Percentiles rank a stretch among this genome's conserved stretches.
Conservation (phyloP, 1,139 yeast genomes). For the Arxiozyma heterogenica region DNA sequence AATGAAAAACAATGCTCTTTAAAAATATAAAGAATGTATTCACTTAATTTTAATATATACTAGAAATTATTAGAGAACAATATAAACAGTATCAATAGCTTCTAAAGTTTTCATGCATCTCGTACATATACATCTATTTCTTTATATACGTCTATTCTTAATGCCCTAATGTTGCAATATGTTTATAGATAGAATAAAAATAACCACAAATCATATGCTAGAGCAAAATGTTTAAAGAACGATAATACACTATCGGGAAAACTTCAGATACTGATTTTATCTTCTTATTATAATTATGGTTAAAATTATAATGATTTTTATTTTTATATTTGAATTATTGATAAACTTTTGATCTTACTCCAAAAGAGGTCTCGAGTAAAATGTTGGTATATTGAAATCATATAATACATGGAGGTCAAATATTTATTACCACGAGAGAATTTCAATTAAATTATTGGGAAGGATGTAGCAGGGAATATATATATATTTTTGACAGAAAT, state of each 20-base stretch:
- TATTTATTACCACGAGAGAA: not conserved
- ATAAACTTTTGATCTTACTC: not conserved
- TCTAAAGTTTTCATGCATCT: not conserved
- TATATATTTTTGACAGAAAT: not conserved
- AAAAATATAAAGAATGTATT: constrained; percentile 1
- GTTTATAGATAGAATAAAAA: no score
- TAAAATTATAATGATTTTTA: no score
- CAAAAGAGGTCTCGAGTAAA: not conserved
- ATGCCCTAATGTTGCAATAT: not conserved
- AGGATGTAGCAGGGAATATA: not conserved
- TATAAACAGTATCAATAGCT: not conserved
- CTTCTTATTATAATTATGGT: no score
- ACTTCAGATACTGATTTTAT: not conserved
- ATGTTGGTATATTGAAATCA: no score
- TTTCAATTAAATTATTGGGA: not conserved
- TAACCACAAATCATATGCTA: not conserved
- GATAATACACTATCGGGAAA: not conserved
- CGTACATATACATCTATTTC: not conserved
- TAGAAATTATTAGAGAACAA: not conserved
- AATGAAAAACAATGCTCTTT: not conserved
- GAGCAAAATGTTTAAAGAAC: not conserved
- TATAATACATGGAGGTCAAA: not conserved
- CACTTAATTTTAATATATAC: not conserved
- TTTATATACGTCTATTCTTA: not conserved
- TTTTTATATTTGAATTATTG: not conserved